phyloP scores from a whole-genome alignment of 1,284 basidiomycete species.

The Mycosarcoma mackinlayi region DNA sequence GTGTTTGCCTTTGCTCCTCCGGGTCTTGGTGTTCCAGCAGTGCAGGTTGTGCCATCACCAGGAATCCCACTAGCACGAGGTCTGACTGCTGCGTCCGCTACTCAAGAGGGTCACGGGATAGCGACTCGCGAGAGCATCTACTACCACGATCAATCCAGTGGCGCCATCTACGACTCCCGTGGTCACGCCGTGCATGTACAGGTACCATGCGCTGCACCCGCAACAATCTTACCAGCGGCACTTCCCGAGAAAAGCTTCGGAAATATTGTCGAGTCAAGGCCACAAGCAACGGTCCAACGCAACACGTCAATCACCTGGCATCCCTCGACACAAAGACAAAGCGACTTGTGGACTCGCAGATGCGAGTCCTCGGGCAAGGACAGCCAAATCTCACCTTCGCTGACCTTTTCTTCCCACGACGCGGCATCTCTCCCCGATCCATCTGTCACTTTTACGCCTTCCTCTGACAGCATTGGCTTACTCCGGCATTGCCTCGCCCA shows the following conservation, averaged over 20 bases:
- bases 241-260: too few relatives aligned
- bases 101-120: too few relatives aligned
- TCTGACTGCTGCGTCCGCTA: conserved; percentile 2
- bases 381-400: conserved; percentile 8
- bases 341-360: conserved; percentile 1
- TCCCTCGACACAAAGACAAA: conserved; percentile 23
- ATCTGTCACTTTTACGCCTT: neutral
- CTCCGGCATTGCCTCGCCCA: conserved; percentile 14
- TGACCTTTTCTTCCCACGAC: conserved; percentile 12
- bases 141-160: conserved; percentile 35
- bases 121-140: conserved; percentile 17
- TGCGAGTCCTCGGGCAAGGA: conserved; percentile 13
- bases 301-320: conserved; percentile 44
- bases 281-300: conserved; percentile 5
- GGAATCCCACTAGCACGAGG: conserved; percentile 1
- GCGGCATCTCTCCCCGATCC: conserved; percentile 7
- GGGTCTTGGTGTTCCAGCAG: conserved; percentile 5
- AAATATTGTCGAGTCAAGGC: neutral
- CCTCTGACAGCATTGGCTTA: conserved; percentile 30
- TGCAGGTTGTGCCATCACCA: conserved; percentile 20
- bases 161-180: conserved; percentile 23
- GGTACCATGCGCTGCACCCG: neutral
- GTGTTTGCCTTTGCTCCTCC: conserved; percentile 48
- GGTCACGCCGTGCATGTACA: conserved; percentile 20
- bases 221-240: neutral